These are phyloP conservation scores for Pelargonium nanum DNA, from an alignment of 345 rosid species.

Conservation along the genomic window DNA sequence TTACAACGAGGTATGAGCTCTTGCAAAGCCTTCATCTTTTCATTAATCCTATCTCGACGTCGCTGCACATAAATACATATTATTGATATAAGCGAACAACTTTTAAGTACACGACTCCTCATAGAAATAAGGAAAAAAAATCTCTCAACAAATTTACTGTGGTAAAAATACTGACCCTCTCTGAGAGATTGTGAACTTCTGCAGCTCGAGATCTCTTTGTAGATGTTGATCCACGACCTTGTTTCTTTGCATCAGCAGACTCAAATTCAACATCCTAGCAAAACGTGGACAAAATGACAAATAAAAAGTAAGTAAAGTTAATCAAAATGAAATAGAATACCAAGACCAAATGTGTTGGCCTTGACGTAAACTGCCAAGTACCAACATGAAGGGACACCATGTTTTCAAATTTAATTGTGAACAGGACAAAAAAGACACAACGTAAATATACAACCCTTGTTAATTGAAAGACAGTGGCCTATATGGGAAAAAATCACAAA, in stretches of 20 bases:
- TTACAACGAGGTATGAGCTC: slow-evolving; percentile 44
- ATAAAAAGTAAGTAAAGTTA: neutral
- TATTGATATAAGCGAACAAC: neutral
- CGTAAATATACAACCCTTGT: no score
- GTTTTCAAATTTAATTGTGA: no score
- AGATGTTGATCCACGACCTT: slow-evolving; percentile 47
- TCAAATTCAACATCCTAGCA: slow-evolving; percentile 52
- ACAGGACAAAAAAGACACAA: no score
- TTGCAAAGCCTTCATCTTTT: slow-evolving; percentile 58
- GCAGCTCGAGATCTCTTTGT: slow-evolving; percentile 83
- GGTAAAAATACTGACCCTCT: slow-evolving; percentile 48
- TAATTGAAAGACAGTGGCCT: no score
- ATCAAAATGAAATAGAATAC: neutral
- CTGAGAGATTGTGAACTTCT: slow-evolving; percentile 91
- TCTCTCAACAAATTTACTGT: neutral
- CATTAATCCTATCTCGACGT: slow-evolving; percentile 58
- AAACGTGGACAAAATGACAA: neutral
- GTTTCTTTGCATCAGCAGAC: slow-evolving; percentile 43
- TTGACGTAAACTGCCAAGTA: no score
- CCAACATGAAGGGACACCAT: no score
- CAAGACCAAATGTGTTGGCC: no score
- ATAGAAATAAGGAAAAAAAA: neutral
- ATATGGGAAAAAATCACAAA: no score
- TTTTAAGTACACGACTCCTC: neutral
- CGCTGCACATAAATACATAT: slow-evolving; percentile 25